Evolutionary conservation across 257 asterid species (phyloP).

Genomic region (Salvia hispanica): DNA sequence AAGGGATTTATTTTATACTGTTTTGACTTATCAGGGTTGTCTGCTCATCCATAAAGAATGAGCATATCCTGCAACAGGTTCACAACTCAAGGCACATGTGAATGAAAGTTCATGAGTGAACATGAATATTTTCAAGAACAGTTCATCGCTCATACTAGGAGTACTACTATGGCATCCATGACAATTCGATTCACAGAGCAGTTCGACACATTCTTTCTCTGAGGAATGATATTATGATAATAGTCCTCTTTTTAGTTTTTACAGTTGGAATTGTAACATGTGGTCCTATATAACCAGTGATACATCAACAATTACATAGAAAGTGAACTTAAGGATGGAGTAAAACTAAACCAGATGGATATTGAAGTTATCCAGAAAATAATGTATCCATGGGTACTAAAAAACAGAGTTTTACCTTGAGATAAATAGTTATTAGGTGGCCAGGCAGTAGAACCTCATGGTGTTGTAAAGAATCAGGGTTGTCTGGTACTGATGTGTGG

Average conservation of each 20-base stretch:
- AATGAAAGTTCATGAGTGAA: slow-evolving; percentile 1
- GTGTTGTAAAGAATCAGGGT: slow-evolving; percentile 89
- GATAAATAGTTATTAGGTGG: slow-evolving; percentile 83
- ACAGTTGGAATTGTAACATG: background rate
- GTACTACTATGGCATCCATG: slow-evolving; percentile 15
- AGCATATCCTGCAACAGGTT: slow-evolving; percentile 17
- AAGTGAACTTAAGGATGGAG: background rate
- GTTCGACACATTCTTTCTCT: slow-evolving; percentile 10
- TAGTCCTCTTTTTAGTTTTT: background rate
- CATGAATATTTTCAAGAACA: slow-evolving; percentile 11
- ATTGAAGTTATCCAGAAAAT: slow-evolving; percentile 17
- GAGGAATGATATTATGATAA: background rate
- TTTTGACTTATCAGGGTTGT: too few relatives aligned
- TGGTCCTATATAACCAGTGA: slow-evolving; percentile 12
- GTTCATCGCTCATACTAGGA: slow-evolving; percentile 10
- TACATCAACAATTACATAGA: background rate
- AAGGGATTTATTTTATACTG: background rate
- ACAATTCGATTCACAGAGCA: slow-evolving; percentile 14
- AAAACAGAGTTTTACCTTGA: slow-evolving; percentile 60
- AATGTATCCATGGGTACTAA: slow-evolving; percentile 14
- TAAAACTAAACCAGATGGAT: slow-evolving; percentile 23
- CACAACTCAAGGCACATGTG: slow-evolving; percentile 2
- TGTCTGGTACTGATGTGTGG: slow-evolving; percentile 92
- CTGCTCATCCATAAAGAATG: slow-evolving; percentile 3
- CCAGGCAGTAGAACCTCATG: slow-evolving; percentile 97